Conservation (phyloP, 164 flowering plant species). For the Amborella trichopoda region DNA sequence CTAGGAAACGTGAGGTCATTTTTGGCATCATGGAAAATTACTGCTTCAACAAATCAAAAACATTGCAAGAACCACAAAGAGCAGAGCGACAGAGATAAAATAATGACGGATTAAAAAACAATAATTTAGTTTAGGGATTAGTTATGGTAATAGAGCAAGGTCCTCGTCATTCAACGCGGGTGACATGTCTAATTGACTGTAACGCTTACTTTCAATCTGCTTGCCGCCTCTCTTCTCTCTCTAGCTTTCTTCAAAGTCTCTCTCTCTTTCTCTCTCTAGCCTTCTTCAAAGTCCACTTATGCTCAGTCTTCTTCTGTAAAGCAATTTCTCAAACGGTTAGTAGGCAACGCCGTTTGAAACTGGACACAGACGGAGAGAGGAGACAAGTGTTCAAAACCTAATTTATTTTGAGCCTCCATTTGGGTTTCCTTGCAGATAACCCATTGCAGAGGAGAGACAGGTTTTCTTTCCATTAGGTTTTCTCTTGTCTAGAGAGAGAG, state of each 20-base stretch:
- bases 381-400: no score
- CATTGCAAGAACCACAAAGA: neutral
- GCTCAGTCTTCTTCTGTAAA: slow-evolving; percentile 8
- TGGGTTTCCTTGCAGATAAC: neutral
- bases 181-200: neutral
- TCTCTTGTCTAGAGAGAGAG: slow-evolving; percentile 11
- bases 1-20: no score
- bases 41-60: no score
- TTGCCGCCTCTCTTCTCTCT: neutral
- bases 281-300: neutral
- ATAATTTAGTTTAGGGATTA: neutral
- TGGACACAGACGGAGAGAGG: no score
- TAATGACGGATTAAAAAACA: slow-evolving; percentile 4
- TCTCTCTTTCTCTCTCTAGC: neutral
- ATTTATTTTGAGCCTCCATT: neutral
- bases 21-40: no score
- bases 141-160: neutral
- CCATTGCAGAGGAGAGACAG: neutral
- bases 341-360: slow-evolving; percentile 2
- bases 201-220: neutral
- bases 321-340: slow-evolving; percentile 19
- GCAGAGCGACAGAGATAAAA: slow-evolving; percentile 14
- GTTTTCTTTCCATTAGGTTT: neutral
- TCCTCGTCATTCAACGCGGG: neutral
- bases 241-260: neutral